Percentiles rank a stretch among this genome's conserved stretches.
Evolutionary conservation across 768 basidiomycete genomes (phyloP).

Genomic region (Boletus sensibilis): DNA sequence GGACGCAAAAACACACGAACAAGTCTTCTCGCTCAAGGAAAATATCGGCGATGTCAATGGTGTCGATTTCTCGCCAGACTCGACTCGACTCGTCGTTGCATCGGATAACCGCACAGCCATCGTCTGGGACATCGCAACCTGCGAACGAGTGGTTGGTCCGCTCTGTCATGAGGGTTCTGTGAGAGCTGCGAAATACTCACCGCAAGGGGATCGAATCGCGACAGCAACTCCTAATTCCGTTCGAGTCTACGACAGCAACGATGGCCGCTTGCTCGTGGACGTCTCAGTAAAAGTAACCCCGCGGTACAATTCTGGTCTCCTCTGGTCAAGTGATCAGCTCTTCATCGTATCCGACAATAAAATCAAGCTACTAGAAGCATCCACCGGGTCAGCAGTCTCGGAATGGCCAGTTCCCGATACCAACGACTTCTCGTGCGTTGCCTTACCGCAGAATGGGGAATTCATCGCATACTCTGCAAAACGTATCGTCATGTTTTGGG

Average conservation of each 20-base stretch:
- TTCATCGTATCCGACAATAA: background rate
- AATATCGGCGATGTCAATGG: background rate
- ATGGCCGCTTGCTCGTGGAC: background rate
- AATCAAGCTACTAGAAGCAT: background rate
- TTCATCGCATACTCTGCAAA: slow-evolving; percentile 2
- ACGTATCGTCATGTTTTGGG: background rate
- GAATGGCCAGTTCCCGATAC: background rate
- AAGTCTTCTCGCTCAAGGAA: background rate
- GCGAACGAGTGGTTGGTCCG: background rate
- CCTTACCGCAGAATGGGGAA: background rate
- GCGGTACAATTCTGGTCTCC: background rate
- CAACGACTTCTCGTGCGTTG: background rate
- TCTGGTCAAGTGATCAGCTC: slow-evolving; percentile 3
- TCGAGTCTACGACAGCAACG: background rate
- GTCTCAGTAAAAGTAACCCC: background rate
- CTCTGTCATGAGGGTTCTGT: background rate
- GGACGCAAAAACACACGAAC: background rate
- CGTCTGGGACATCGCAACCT: background rate
- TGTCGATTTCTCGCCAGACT: slow-evolving; percentile 8
- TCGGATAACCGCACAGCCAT: background rate
- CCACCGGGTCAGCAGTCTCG: background rate
- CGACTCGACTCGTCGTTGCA: background rate
- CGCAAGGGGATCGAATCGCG: background rate
- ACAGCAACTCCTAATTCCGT: background rate
- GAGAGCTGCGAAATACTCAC: background rate